These are phyloP conservation scores for Diaporthe vaccinii DNA, from an alignment of 2,329 filamentous ascomycete genomes.

Conservation along the genomic window DNA sequence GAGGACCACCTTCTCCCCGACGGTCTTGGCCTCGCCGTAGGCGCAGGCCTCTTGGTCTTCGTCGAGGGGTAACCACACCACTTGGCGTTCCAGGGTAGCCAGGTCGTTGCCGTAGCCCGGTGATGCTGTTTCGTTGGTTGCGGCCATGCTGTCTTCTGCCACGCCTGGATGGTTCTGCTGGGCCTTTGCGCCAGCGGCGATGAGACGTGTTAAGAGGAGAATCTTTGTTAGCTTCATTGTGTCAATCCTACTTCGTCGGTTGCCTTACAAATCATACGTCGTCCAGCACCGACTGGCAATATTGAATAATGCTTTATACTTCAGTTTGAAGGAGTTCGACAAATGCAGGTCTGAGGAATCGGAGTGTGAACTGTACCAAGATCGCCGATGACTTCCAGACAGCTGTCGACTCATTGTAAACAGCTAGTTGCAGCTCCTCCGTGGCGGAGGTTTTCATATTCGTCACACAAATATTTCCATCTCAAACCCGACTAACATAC, in stretches of 20 bases:
- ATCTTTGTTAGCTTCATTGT: constrained; percentile 1
- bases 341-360: not conserved
- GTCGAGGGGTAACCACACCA: not conserved
- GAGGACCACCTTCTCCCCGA: not conserved
- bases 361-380: too few relatives aligned
- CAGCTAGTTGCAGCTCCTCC: not conserved
- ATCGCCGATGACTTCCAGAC: not conserved
- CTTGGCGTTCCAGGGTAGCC: not conserved
- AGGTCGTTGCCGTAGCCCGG: not conserved
- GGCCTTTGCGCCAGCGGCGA: not conserved
- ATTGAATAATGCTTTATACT: not conserved
- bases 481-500: too few relatives aligned
- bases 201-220: not conserved
- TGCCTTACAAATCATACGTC: too few relatives aligned
- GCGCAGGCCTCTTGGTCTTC: not conserved
- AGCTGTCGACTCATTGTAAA: not conserved
- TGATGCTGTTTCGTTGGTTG: not conserved
- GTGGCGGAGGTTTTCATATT: not conserved
- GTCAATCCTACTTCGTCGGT: too few relatives aligned
- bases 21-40: not conserved
- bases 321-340: not conserved
- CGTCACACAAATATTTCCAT: not conserved
- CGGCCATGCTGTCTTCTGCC: not conserved
- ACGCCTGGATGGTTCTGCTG: not conserved
- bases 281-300: not conserved